These are phyloP conservation scores for Dactylellina drechsleri DNA, from an alignment of 2,329 filamentous ascomycete species.

Conservation along the genomic window DNA sequence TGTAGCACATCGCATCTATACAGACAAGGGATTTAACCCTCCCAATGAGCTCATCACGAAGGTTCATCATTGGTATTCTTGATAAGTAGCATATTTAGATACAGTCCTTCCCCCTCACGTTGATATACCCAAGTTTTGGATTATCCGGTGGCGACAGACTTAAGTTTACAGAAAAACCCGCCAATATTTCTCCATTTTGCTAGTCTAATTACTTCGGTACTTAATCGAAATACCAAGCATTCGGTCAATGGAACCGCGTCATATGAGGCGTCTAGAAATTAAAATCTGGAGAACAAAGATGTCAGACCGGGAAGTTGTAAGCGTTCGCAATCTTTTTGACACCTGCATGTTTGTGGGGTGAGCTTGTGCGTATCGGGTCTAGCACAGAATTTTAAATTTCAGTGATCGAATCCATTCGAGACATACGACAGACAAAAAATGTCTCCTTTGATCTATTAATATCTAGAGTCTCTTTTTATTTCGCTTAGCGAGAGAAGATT, in stretches of 20 bases:
- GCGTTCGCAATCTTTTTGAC: constrained; percentile 7
- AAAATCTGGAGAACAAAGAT: no score
- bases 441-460: background rate
- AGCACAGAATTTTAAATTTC: background rate
- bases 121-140: background rate
- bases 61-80: no score
- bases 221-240: no score
- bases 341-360: constrained; percentile 2
- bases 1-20: no score
- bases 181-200: no score
- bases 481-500: background rate
- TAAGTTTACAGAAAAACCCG: no score
- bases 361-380: background rate
- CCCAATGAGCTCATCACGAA: background rate
- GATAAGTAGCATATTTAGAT: background rate
- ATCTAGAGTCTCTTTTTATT: no score
- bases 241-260: no score
- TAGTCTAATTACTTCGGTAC: no score
- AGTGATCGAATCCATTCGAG: no score
- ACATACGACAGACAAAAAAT: constrained; percentile 1
- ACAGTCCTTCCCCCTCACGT: background rate
- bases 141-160: background rate
- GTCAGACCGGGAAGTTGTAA: background rate
- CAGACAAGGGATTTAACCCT: no score
- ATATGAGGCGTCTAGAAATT: no score